Base-by-base conservation (phyloP, 129 eudicot genomes). In the Escallonia rubra region DNA sequence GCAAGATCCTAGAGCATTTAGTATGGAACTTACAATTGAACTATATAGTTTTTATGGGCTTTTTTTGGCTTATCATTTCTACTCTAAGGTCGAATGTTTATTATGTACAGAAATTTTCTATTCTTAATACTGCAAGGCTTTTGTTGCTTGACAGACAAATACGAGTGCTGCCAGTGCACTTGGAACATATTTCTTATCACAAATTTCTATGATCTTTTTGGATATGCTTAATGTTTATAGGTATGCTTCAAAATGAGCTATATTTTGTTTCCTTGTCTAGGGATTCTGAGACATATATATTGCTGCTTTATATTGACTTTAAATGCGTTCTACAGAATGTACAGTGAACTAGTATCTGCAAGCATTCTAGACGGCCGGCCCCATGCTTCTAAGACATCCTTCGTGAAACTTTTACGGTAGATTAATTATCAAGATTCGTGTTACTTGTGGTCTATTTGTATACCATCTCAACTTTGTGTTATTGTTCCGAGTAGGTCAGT, bases 201-300 rank as follows among this genome's bases (percentile, higher is more conserved):
- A 94, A 73, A 85, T 94, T 50, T 65, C 90, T 61, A 63, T 87
- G 4, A 90, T 89, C 76, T 94, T 94, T 65, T 69, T 90, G 85
- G 96, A 94, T 89, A 94, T 94, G 99, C 99, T 94, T 48, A 94
- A 90, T 73, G 95, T 94, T 59, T 94, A 94, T 71, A 83, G 83
- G 99, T 94, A 78, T 64, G 70, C 54, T 59, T 53, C 40, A 23
- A 23, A 23, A 23, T 46, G 44, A 41, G 13, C 43, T 68, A 66
- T 11, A 54, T 11, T 54, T 54, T 4, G 14, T 54, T 54, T 54
- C 34, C 34, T 23, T 23, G 34, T 23, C 34, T 23, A 23, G 34
- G 34, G 34, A 0, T 23, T 23, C 1, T 23, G 34, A 23, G 34
- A 23, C 34, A 23, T 23, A 23, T 23, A 50, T 4, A 54, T n/a